phyloP scores from a whole-genome alignment of 1,284 basidiomycete genomes.

The Cryptococcus deneoformans region DNA sequence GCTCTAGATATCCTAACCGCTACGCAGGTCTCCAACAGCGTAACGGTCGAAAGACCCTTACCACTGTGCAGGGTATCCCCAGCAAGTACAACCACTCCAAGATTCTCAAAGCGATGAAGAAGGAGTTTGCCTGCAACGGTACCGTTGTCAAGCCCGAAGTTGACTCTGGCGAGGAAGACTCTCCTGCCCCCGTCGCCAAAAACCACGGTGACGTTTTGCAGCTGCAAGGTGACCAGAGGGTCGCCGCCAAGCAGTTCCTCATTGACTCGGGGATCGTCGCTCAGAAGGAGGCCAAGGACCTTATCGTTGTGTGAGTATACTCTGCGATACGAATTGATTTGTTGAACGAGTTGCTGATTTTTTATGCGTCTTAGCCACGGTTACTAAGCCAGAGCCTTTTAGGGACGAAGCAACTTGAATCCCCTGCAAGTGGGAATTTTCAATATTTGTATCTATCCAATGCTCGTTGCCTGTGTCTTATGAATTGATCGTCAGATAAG shows the following conservation, averaged over 20 bases:
- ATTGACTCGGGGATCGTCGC: conserved; percentile 54
- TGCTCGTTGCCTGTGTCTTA: not conserved
- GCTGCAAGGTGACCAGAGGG: conserved; percentile 96
- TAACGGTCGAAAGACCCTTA: conserved; percentile 98
- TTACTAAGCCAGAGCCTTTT: conserved; percentile 24
- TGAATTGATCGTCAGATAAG: no score
- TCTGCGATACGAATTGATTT: not conserved
- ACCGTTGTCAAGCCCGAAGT: conserved; percentile 66
- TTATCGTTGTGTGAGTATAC: conserved; percentile 47
- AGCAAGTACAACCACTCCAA: conserved; percentile 98
- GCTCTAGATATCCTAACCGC: not conserved
- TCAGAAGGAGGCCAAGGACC: conserved; percentile 52
- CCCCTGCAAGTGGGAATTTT: not conserved
- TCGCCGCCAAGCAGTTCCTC: conserved; percentile 86
- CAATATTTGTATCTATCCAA: not conserved
- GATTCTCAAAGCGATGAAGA: conserved; percentile 98
- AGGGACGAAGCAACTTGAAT: not conserved
- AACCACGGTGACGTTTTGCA: conserved; percentile 98
- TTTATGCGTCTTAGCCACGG: conserved; percentile 27
- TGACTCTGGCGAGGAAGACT: conserved; percentile 44
- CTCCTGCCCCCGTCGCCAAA: conserved; percentile 53
- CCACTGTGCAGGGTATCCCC: conserved; percentile 94
- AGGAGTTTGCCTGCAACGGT: conserved; percentile 99
- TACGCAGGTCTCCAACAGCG: conserved; percentile 81
- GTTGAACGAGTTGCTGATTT: not conserved